Conservation (phyloP, 2,329 filamentous ascomycete species). For the Ambrosiella xylebori region DNA sequence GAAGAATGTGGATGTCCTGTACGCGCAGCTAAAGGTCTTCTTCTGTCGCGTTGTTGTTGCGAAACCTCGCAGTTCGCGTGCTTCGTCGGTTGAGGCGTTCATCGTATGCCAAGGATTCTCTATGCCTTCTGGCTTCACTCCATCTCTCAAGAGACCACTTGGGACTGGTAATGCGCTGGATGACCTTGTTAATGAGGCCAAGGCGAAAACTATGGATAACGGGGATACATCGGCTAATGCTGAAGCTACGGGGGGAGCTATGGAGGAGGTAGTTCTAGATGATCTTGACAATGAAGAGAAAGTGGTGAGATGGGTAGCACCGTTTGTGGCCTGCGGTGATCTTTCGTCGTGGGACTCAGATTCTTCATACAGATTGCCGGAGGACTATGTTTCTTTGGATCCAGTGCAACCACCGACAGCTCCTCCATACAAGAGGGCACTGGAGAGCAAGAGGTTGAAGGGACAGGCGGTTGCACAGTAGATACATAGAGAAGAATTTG, state of each 20-base stretch:
- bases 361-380: constrained; percentile 78
- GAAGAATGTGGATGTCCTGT: constrained; percentile 87
- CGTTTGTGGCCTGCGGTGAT: constrained; percentile 94
- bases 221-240: neutral
- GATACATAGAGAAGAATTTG: constrained; percentile 13
- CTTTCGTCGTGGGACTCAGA: constrained; percentile 90
- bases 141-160: constrained; percentile 58
- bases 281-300: constrained; percentile 17
- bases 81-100: constrained; percentile 91
- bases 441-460: constrained; percentile 56
- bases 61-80: constrained; percentile 85
- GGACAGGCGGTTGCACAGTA: constrained; percentile 67
- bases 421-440: constrained; percentile 78
- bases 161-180: constrained; percentile 35
- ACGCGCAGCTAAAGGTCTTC: constrained; percentile 81
- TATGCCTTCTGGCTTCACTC: constrained; percentile 58
- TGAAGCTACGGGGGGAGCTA: constrained; percentile 9
- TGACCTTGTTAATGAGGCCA: constrained; percentile 16
- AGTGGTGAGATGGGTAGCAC: constrained; percentile 61
- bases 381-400: constrained; percentile 71
- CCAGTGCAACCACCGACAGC: constrained; percentile 91
- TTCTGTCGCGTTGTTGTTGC: constrained; percentile 76
- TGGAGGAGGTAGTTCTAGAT: constrained; percentile 16
- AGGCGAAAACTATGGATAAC: constrained; percentile 29
- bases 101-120: constrained; percentile 85